Conservation (phyloP, 495 filamentous ascomycete genomes). For the Darksidea phi region DNA sequence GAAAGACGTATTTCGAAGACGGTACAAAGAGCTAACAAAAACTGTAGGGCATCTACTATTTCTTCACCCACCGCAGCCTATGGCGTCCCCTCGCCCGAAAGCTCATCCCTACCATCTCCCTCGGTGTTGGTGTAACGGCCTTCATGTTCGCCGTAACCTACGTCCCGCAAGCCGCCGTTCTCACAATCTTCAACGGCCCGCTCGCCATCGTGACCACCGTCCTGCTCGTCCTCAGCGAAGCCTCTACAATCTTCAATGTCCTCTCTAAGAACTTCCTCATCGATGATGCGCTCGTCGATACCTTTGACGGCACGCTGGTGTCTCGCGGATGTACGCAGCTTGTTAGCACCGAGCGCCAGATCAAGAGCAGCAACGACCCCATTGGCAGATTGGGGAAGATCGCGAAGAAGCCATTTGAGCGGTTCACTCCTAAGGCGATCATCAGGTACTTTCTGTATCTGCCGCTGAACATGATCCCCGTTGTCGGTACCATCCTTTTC, state of each 20-base stretch:
- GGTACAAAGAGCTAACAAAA: constrained; percentile 11
- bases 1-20: too few species aligned
- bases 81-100: constrained; percentile 68
- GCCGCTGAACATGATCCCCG: constrained; percentile 89
- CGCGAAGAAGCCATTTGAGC: constrained; percentile 65
- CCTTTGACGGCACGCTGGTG: constrained; percentile 71
- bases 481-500: constrained; percentile 80
- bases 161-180: constrained; percentile 76
- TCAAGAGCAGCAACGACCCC: constrained; percentile 60
- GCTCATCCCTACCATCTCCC: constrained; percentile 54
- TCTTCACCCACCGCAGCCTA: constrained; percentile 61
- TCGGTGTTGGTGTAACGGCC: constrained; percentile 43
- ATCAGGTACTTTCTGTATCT: constrained; percentile 72
- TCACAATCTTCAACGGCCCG: constrained; percentile 83
- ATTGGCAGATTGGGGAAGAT: constrained; percentile 72
- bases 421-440: constrained; percentile 63
- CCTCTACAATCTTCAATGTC: constrained; percentile 71
- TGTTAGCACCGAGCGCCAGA: constrained; percentile 68
- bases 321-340: constrained; percentile 48
- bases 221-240: constrained; percentile 77
- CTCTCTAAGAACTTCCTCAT: constrained; percentile 74
- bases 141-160: constrained; percentile 88
- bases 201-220: constrained; percentile 74
- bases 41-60: constrained; percentile 73
- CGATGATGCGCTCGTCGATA: constrained; percentile 78